A percentile compares a stretch with the other conserved stretches of the same genome.
Evolutionary conservation across 2,329 filamentous ascomycete species (phyloP).

Genomic region (Eurotiales sp.): DNA sequence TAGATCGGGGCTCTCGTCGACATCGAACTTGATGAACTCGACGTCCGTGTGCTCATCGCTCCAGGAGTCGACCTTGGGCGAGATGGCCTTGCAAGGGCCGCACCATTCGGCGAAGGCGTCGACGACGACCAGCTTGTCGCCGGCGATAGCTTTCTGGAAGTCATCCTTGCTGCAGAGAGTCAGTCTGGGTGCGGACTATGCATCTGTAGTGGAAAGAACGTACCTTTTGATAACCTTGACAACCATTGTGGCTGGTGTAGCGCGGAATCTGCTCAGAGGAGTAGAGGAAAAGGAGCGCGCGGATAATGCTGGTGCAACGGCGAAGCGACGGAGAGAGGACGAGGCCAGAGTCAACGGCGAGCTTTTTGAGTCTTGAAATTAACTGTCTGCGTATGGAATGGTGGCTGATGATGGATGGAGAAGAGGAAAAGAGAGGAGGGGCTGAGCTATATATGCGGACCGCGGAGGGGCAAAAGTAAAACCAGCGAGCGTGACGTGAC

Average conservation of each 20-base stretch:
- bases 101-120: conserved; percentile 92
- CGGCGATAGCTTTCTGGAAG: conserved; percentile 49
- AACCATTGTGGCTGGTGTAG: conserved; percentile 43
- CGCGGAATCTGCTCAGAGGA: conserved; percentile 36
- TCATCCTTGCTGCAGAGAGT: conserved; percentile 53
- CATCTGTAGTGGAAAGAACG: too few species aligned
- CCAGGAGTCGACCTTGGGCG: conserved; percentile 67
- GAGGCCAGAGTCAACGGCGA: conserved; percentile 25
- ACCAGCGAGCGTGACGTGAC: not conserved
- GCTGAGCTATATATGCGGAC: conserved; percentile 22
- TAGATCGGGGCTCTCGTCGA: conserved; percentile 74
- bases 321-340: conserved; percentile 9
- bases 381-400: too few species aligned
- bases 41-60: conserved; percentile 56
- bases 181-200: too few species aligned
- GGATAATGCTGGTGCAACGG: not conserved
- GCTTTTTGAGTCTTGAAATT: not conserved
- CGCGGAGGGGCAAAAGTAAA: not conserved
- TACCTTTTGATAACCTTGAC: conserved; percentile 43
- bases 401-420: conserved; percentile 13
- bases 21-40: conserved; percentile 85
- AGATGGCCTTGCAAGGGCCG: conserved; percentile 89
- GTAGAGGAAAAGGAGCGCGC: conserved; percentile 27
- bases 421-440: conserved; percentile 21
- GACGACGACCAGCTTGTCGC: conserved; percentile 63